A percentile compares a stretch with the other conserved stretches of the same genome.
phyloP scores from a whole-genome alignment of 108 stramenopile species.

The Nitzschia sp. region DNA sequence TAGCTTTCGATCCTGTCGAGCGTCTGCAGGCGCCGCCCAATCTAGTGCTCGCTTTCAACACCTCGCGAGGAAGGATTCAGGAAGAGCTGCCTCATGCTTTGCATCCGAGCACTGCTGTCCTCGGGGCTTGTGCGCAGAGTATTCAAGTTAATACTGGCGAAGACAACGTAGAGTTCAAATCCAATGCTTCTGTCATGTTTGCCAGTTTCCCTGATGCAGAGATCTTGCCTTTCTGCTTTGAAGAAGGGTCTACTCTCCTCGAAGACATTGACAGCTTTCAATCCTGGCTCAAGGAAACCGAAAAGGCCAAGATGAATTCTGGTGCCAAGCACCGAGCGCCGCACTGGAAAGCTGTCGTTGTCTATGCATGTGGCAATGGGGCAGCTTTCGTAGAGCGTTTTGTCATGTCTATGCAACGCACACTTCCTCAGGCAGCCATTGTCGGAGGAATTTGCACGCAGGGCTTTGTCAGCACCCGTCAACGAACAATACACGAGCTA shows the following conservation, averaged over 20 bases:
- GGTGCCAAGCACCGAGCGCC: neutral
- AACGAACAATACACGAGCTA: slow-evolving; percentile 25
- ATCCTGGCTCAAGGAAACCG: neutral
- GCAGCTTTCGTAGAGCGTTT: slow-evolving; percentile 21
- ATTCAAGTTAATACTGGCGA: slow-evolving; percentile 35
- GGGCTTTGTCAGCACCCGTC: slow-evolving; percentile 36
- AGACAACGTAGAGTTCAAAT: slow-evolving; percentile 26
- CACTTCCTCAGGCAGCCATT: slow-evolving; percentile 41
- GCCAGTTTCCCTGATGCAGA: slow-evolving; percentile 39
- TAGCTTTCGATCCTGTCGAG: slow-evolving; percentile 7
- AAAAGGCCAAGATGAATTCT: neutral
- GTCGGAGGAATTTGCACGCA: slow-evolving; percentile 50
- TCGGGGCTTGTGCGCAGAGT: slow-evolving; percentile 27
- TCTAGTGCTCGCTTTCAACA: slow-evolving; percentile 38
- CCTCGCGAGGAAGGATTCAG: slow-evolving; percentile 1
- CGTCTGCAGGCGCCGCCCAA: slow-evolving; percentile 40
- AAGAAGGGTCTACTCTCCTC: neutral
- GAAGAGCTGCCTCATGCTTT: slow-evolving; percentile 6
- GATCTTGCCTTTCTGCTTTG: slow-evolving; percentile 43
- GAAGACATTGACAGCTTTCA: slow-evolving; percentile 15
- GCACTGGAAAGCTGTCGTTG: slow-evolving; percentile 49
- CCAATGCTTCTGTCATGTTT: slow-evolving; percentile 25
- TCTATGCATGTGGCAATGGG: slow-evolving; percentile 41
- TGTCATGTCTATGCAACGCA: slow-evolving; percentile 25
- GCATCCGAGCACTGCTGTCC: slow-evolving; percentile 17